phyloP scores from a whole-genome alignment of 2,329 filamentous ascomycete genomes.

The Akanthomyces uredinophilus region DNA sequence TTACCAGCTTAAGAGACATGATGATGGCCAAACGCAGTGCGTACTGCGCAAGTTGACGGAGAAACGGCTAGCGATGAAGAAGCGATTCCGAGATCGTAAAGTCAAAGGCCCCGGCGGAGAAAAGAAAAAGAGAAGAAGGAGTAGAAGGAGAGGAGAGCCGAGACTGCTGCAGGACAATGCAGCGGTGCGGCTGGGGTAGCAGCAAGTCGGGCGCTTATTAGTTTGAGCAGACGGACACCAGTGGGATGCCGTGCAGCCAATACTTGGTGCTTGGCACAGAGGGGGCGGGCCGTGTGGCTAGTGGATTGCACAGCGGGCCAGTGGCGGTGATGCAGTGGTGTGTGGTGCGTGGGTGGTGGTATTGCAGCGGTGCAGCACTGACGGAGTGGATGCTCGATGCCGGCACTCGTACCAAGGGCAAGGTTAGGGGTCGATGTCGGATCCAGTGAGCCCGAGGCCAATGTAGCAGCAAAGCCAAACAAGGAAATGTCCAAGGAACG shows the following conservation, averaged over 20 bases:
- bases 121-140: constrained; percentile 5
- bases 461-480: not conserved
- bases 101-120: not conserved
- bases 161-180: constrained; percentile 11
- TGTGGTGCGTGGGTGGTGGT: not conserved
- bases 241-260: constrained; percentile 10
- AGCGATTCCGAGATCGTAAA: not conserved
- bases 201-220: constrained; percentile 13
- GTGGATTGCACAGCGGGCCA: not conserved
- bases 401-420: not conserved
- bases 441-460: not conserved
- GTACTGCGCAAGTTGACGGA: not conserved
- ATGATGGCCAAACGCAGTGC: constrained; percentile 23
- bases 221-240: constrained; percentile 1
- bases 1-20: constrained; percentile 60
- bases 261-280: constrained; percentile 7
- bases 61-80: not conserved
- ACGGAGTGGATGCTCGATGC: not conserved
- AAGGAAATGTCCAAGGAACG: not conserved
- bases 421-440: not conserved
- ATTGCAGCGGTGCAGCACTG: not conserved
- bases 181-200: constrained; percentile 14
- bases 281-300: constrained; percentile 9
- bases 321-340: not conserved
- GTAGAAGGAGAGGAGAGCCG: not conserved